Evolutionary conservation across 2,329 filamentous ascomycete species (phyloP).

Genomic region (Cercospora zeina): DNA sequence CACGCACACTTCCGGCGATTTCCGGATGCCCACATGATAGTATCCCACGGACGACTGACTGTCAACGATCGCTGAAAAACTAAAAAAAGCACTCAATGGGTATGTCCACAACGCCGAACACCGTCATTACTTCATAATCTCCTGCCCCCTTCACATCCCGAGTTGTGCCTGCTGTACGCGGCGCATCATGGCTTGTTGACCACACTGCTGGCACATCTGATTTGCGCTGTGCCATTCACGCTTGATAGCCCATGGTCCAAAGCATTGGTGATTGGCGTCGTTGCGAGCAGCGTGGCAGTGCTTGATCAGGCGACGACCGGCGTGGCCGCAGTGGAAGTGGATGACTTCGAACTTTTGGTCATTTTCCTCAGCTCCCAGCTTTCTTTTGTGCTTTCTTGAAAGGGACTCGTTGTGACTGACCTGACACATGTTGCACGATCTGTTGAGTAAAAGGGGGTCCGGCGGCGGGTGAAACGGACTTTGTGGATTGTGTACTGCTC

Average conservation of each 20-base stretch:
- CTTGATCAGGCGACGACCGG: constrained; percentile 59
- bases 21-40: no score
- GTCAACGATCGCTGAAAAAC: constrained; percentile 10
- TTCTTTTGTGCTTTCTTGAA: no score
- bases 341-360: constrained; percentile 65
- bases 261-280: constrained; percentile 68
- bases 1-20: no score
- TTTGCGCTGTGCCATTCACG: constrained; percentile 60
- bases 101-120: constrained; percentile 36
- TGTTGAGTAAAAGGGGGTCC: no score
- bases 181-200: constrained; percentile 32
- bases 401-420: constrained; percentile 23
- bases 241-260: constrained; percentile 63
- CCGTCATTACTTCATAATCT: constrained; percentile 2
- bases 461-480: neutral
- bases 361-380: neutral
- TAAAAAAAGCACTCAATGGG: constrained; percentile 37
- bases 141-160: constrained; percentile 14
- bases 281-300: constrained; percentile 76
- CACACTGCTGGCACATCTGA: constrained; percentile 52
- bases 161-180: constrained; percentile 35
- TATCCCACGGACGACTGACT: neutral
- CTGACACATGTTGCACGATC: constrained; percentile 33
- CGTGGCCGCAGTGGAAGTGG: constrained; percentile 65
- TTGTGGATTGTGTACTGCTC: neutral